Evolutionary conservation across 371 early-diverging fungal species (phyloP).

Genomic region (Dinochytrium kinnereticum): DNA sequence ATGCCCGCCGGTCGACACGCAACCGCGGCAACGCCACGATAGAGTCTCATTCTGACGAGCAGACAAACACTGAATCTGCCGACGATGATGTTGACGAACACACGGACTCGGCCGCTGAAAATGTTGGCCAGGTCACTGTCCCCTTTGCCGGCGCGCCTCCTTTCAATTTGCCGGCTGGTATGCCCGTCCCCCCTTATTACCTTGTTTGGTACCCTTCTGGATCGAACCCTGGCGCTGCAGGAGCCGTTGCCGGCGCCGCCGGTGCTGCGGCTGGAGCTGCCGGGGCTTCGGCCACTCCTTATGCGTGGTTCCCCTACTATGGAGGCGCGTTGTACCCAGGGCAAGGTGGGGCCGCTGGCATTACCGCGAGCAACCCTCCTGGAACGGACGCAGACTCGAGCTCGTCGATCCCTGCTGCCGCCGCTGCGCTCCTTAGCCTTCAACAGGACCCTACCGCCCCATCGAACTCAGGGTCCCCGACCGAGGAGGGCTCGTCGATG

Average conservation of each 20-base stretch:
- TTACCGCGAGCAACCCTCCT: not conserved
- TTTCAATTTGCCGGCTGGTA: conserved; percentile 5
- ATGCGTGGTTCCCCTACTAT: conserved; percentile 17
- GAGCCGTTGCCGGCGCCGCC: not conserved
- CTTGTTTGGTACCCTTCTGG: conserved; percentile 19
- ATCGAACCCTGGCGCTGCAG: not conserved
- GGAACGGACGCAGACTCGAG: conserved; percentile 4
- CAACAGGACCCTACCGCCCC: conserved; percentile 17
- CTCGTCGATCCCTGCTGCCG: conserved; percentile 15
- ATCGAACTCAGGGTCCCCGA: not conserved
- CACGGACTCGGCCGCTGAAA: conserved; percentile 9
- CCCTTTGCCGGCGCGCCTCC: not conserved
- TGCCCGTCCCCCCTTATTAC: conserved; percentile 16
- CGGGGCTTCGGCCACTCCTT: not conserved
- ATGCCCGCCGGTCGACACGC: not conserved
- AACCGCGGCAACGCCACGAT: not conserved
- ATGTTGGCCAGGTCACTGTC: not conserved
- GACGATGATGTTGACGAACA: conserved; percentile 1
- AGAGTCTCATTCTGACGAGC: not conserved
- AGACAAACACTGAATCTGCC: not conserved
- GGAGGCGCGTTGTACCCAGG: conserved; percentile 11
- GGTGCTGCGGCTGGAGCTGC: not conserved
- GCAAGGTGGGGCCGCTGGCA: not conserved
- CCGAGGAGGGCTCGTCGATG: not conserved
- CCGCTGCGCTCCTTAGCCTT: conserved; percentile 13